Evolutionary conservation across 495 filamentous ascomycete genomes (phyloP), one percentile per base, ranked within the genome.

Genomic region (Aspergillus cristatus): DNA sequence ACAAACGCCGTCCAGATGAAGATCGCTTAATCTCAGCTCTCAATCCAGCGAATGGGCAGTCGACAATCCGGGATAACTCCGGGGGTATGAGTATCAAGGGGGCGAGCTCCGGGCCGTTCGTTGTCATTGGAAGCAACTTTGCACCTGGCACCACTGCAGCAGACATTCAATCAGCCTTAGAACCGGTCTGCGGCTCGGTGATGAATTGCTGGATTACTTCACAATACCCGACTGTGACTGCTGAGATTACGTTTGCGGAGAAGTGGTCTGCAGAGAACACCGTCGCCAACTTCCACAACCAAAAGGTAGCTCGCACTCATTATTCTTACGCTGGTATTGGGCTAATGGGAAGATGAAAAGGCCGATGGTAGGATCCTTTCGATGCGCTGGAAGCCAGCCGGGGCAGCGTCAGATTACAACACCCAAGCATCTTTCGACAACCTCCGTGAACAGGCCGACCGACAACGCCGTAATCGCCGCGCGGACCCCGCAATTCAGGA

Each of bases 61-160:
- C 51, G 11, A 61, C 41, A 1, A 44, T 59, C 5, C 46, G 52
- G 25, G 42, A 42, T 18, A 45, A 49, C 14, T 48, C 48, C 6
- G 51, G 43, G 38, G 84, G 82, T 5, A 71, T 98, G 28, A 76
- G 68, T 14, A 95, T 96, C 47, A 74, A 80, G 44, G 91, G 91
- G 14, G 86, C 86, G 2, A 83, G 84, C 0, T 60, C 62, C 7
- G 62, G 59, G 2, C 85, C 87, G 0, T 91, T 78, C 48, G 72
- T 80, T n/a, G 83, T 97, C 10, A 68, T 87, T 35, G 89, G 81
- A 1, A 76, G 79, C 55, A 97, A 97, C 62, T 90, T 98, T 47
- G 88, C 87, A 3, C 79, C 79, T 3, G 91, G 91, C 26, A 98
- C 91, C 3, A 95, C 91, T 3, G 86, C 86, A 1, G 89, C 85